Base-by-base conservation (phyloP, 108 stramenopile species). In the Nitzschia putrida region DNA sequence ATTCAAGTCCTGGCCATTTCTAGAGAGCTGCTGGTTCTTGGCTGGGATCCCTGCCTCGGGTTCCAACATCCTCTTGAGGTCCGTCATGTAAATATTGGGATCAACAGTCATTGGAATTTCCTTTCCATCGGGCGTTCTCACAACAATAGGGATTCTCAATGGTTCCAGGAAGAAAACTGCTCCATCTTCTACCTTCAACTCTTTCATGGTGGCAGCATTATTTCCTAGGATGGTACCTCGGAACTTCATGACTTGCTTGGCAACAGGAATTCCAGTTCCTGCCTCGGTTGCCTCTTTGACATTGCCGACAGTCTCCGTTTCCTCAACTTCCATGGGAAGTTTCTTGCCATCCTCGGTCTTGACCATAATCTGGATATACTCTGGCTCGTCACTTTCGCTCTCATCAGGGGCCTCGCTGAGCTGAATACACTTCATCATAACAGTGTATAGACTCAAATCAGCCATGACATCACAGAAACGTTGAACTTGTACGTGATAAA, bases 381-480 rank as follows among this genome's bases (percentile, higher is more conserved):
- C 77, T 0, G 68, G 51, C 21, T 72, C 77, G 0, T 65, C 72
- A 40, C 64, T 65, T 23, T 73, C 72, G 13, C 64, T 61, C 6
- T 69, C 49, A 16, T 76, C 68, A 0, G 75, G 75, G 12, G 60
- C 61, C 21, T 68, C 16, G 60, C 59, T 61, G 0, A 76, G 63
- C 8, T 69, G 52, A 0, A 68, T 53, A 51, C 75, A 76, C 42
- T 69, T 76, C 13, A 71, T 20, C 78, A 79, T 79, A 63, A 73
- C 64, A 10, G 42, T 50, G 45, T 75, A 75, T 7, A 75, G 47
- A 38, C 57, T 66, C 50, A 75, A 50, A 58, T 75, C 74, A 29
- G 66, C 67, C 65, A 75, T 66, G 47, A 75, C 38, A 53, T 75
- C 74, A 68, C 66, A 68, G 43, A 75, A 75, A 10, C 65, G 65